Conservation (phyloP, 208 protist species). For the Crithidia bombi region DNA sequence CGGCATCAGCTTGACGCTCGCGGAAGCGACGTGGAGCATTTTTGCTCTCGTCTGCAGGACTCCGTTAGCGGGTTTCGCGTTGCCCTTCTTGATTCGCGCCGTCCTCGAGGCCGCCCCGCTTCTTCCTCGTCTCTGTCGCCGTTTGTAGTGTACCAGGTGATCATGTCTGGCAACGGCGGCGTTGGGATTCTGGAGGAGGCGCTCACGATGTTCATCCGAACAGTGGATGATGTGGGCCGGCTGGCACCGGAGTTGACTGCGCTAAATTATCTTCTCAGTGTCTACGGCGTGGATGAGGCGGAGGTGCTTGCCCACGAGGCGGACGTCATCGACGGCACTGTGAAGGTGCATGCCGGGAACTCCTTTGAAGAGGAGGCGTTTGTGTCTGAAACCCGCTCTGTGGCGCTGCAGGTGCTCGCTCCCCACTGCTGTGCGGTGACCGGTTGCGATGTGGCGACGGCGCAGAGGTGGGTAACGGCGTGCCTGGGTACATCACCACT, state of each 20-base stretch:
- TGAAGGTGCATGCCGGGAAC: conserved; percentile 8
- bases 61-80: too few relatives aligned
- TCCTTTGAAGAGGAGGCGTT: conserved; percentile 23
- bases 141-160: neutral
- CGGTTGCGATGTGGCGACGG: conserved; percentile 7
- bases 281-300: conserved; percentile 26
- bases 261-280: conserved; percentile 15
- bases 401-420: conserved; percentile 22
- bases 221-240: neutral
- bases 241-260: conserved; percentile 13
- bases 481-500: conserved; percentile 7
- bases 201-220: neutral
- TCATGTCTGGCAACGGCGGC: neutral
- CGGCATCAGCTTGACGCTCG: too few relatives aligned
- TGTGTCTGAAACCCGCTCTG: neutral
- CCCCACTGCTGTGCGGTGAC: conserved; percentile 22
- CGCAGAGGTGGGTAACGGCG: conserved; percentile 20
- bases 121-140: neutral
- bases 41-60: too few relatives aligned
- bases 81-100: too few relatives aligned
- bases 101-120: neutral
- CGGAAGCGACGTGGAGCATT: too few relatives aligned
- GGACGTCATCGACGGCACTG: conserved; percentile 29
- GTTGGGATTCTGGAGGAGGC: neutral
- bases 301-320: conserved; percentile 9